phyloP scores from a whole-genome alignment of 805 yeast genomes.

The Cyberlindnera mrakii region DNA sequence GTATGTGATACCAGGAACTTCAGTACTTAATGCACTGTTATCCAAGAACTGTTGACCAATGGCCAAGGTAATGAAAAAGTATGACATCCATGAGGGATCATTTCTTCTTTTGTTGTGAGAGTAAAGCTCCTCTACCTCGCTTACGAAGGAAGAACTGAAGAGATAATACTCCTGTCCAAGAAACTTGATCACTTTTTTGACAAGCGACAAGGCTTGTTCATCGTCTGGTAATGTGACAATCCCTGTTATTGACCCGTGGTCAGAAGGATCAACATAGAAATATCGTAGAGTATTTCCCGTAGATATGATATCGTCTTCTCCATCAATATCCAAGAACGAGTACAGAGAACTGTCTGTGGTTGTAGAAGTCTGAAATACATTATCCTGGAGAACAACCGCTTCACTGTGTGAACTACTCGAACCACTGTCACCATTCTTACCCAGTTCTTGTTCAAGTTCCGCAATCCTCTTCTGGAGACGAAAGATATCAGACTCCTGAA shows the following conservation, averaged over 20 bases:
- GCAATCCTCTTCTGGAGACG: slow-evolving; percentile 12
- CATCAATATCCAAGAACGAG: slow-evolving; percentile 20
- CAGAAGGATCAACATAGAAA: slow-evolving; percentile 12
- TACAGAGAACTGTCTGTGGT: slow-evolving; percentile 21
- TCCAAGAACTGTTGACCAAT: slow-evolving; percentile 24
- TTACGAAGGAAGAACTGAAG: slow-evolving; percentile 7
- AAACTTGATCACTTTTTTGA: slow-evolving; percentile 16
- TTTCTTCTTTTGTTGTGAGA: neutral
- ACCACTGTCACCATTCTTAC: neutral
- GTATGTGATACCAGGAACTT: slow-evolving; percentile 22
- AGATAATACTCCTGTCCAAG: slow-evolving; percentile 22
- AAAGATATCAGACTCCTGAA: slow-evolving; percentile 18
- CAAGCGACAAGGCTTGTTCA: slow-evolving; percentile 10
- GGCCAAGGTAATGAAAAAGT: slow-evolving; percentile 20
- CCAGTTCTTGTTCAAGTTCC: slow-evolving; percentile 7
- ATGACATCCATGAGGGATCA: slow-evolving; percentile 12
- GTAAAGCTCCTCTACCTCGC: slow-evolving; percentile 8
- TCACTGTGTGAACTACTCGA: neutral
- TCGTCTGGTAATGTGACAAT: slow-evolving; percentile 12
- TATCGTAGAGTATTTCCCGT: slow-evolving; percentile 10
- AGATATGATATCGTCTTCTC: slow-evolving; percentile 12
- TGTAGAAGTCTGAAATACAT: slow-evolving; percentile 17
- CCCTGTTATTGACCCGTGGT: slow-evolving; percentile 2
- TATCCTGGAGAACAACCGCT: slow-evolving; percentile 14
- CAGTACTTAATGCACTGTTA: slow-evolving; percentile 5